Evolutionary conservation across 441 rosid genomes (phyloP).

Genomic region (California macrophylla): DNA sequence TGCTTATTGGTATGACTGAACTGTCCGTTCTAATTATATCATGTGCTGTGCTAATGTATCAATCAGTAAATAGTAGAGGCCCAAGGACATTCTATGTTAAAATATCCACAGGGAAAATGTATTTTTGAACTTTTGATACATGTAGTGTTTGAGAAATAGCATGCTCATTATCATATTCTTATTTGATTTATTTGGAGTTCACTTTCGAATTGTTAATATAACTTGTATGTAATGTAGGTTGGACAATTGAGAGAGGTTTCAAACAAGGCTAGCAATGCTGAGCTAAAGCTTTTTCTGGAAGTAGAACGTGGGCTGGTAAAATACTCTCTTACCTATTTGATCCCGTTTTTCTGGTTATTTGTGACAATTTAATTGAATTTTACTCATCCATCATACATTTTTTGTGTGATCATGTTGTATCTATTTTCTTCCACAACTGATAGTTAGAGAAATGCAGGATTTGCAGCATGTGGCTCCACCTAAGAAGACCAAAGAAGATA

Average conservation of each 20-base stretch:
- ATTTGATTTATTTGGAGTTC: neutral
- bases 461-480: constrained; percentile 48
- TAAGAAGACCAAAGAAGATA: constrained; percentile 50
- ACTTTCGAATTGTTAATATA: neutral
- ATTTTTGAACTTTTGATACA: neutral
- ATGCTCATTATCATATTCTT: neutral
- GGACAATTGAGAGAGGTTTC: constrained; percentile 64
- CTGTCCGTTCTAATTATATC: neutral
- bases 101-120: neutral
- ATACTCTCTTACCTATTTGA: neutral
- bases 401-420: neutral
- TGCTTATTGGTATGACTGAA: neutral
- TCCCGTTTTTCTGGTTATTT: constrained; percentile 1
- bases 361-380: constrained; percentile 8
- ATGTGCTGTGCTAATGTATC: neutral
- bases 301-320: constrained; percentile 48
- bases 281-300: constrained; percentile 62
- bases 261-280: constrained; percentile 52
- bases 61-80: neutral
- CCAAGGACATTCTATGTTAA: neutral
- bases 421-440: constrained; percentile 9
- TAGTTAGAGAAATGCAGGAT: constrained; percentile 31
- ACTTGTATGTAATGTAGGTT: constrained; percentile 31
- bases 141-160: neutral
- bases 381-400: neutral